Evolutionary conservation across 306 rosid species (phyloP).

Genomic region (Senna tora): DNA sequence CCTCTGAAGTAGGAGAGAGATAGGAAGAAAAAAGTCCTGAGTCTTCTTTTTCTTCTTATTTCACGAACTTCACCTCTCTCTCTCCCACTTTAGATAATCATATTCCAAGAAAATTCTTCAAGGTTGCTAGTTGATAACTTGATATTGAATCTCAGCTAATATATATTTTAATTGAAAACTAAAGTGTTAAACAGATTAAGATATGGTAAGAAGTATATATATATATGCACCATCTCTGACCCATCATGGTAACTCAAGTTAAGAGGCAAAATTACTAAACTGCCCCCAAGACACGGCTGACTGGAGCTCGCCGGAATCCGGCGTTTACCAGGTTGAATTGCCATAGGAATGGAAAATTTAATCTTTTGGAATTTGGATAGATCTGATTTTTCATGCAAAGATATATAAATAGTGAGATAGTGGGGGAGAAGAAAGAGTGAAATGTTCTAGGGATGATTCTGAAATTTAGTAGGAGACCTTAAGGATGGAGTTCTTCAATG

Average conservation of each 20-base stretch:
- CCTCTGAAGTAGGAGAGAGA: too few species aligned
- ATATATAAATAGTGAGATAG: neutral
- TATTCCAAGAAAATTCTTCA: conserved; percentile 5
- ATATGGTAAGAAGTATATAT: neutral
- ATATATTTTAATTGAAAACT: neutral
- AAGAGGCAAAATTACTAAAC: too few species aligned
- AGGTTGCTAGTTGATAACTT: too few species aligned
- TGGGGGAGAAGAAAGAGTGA: neutral
- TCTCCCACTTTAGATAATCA: too few species aligned
- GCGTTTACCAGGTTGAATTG: neutral
- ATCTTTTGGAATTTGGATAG: neutral
- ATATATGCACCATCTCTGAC: too few species aligned
- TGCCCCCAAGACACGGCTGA: too few species aligned
- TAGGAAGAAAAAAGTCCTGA: too few species aligned
- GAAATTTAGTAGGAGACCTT: neutral
- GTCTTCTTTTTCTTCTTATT: too few species aligned
- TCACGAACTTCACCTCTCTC: too few species aligned
- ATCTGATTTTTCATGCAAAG: neutral
- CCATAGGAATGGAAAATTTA: neutral
- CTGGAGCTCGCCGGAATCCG: too few species aligned
- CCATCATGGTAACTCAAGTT: too few species aligned
- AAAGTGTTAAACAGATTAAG: neutral
- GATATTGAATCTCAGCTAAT: neutral
- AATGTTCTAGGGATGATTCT: neutral
- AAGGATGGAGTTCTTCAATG: conserved; percentile 12